Evolutionary conservation across 129 eudicot species (phyloP).

Genomic region (Rutidosis leptorrhynchoides): DNA sequence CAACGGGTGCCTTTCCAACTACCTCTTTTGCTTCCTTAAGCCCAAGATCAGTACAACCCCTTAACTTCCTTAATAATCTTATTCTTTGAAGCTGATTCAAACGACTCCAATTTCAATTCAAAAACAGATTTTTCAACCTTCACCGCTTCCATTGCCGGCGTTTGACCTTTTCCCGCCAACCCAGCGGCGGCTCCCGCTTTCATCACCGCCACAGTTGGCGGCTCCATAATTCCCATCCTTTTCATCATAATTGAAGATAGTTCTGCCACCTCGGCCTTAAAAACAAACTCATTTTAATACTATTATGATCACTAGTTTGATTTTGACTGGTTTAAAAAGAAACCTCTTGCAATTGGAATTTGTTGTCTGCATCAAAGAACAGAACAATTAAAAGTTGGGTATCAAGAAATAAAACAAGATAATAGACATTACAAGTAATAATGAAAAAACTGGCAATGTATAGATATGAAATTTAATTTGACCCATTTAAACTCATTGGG

Average conservation of each 20-base stretch:
- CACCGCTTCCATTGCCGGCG: slow-evolving; percentile 54
- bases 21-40: slow-evolving; percentile 89
- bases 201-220: slow-evolving; percentile 65
- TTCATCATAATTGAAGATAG: slow-evolving; percentile 65
- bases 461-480: too few relatives aligned
- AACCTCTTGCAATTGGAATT: too few relatives aligned
- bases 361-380: too few relatives aligned
- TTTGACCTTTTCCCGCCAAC: slow-evolving; percentile 31
- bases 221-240: slow-evolving; percentile 67
- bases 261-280: slow-evolving; percentile 52
- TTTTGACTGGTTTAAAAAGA: slow-evolving; percentile 19
- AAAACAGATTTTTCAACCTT: slow-evolving; percentile 72
- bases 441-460: too few relatives aligned
- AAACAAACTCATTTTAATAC: slow-evolving; percentile 52
- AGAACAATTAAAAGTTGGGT: too few relatives aligned
- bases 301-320: neutral
- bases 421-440: too few relatives aligned
- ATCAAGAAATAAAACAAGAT: too few relatives aligned
- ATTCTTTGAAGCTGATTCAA: slow-evolving; percentile 68
- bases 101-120: slow-evolving; percentile 74
- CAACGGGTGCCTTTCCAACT: slow-evolving; percentile 76
- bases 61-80: slow-evolving; percentile 80
- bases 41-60: slow-evolving; percentile 76
- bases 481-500: too few relatives aligned
- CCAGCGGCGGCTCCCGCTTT: slow-evolving; percentile 73